These are phyloP conservation scores for Metschnikowia lunata DNA, from an alignment of 805 yeast species.

Conservation along the genomic window DNA sequence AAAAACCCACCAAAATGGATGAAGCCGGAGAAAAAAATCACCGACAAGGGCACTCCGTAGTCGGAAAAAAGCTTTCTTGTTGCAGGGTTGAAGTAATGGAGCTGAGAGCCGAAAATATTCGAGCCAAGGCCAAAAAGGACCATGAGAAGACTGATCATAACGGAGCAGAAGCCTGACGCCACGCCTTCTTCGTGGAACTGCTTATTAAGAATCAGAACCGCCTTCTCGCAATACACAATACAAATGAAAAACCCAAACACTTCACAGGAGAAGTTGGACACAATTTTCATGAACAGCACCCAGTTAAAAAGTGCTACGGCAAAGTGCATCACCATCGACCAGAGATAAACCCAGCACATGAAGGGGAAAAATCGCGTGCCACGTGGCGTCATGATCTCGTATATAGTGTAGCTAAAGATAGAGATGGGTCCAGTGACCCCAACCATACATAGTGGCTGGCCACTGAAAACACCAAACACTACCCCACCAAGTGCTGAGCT, in stretches of 20 bases:
- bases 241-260: slow-evolving; percentile 91
- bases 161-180: slow-evolving; percentile 65
- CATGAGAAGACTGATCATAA: slow-evolving; percentile 72
- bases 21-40: slow-evolving; percentile 88
- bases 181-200: slow-evolving; percentile 51
- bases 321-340: slow-evolving; percentile 84
- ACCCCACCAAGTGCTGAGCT: slow-evolving; percentile 86
- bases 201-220: slow-evolving; percentile 70
- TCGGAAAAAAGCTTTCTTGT: slow-evolving; percentile 73
- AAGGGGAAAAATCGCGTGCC: slow-evolving; percentile 71
- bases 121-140: slow-evolving; percentile 68
- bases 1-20: slow-evolving; percentile 85
- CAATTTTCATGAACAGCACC: slow-evolving; percentile 61
- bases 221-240: slow-evolving; percentile 83
- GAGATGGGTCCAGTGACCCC: slow-evolving; percentile 97
- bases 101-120: slow-evolving; percentile 51
- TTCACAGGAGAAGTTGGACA: slow-evolving; percentile 83
- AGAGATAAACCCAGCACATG: slow-evolving; percentile 92
- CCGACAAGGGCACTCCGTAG: slow-evolving; percentile 79
- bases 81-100: slow-evolving; percentile 57
- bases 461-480: slow-evolving; percentile 78
- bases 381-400: slow-evolving; percentile 57
- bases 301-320: slow-evolving; percentile 65
- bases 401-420: slow-evolving; percentile 88
- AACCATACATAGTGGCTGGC: slow-evolving; percentile 91